Base-by-base conservation (phyloP, 805 yeast genomes). In the Candida multigemmis region DNA sequence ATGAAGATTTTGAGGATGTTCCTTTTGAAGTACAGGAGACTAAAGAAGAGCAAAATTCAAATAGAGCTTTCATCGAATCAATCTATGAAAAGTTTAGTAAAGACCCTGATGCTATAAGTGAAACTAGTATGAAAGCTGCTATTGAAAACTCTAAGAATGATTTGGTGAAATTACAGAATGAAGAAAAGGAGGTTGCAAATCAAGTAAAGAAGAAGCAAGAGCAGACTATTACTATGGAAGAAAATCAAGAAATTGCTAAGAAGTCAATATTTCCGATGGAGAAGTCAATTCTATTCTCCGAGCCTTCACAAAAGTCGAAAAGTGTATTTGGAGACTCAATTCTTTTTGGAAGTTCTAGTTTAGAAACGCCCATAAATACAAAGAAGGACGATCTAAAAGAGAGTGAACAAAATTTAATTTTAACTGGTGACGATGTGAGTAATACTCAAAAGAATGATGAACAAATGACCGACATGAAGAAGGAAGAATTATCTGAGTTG, bases 1-100 rank as follows among this genome's bases (percentile, higher is more conserved):
- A 54, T 12, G 62, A 50, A 11, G 77, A 66, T 5, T 57, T 65
- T 15, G 86, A 76, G 22, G 93, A 82, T 36, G 80, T 81, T 24
- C 64, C 76, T 2, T 45, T 68, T 7, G 56, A 56, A 24, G 52
- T 48, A 21, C 35, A 31, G 16, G 51, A 50, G 27, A 40, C 45
- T 2, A 44, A 43, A 22, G 59, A 53, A 24, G 58, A 50, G 11
- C 36, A 40, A 17, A 45, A 48, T 9, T 20, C 31, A 10, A 46
- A 49, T 12, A 42, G 34, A 24, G 64, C 60, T 1, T 26, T 60
- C 9, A 50, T 61, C 2, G 53, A 50, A 26, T 57, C 65, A 1
- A 48, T 61, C 2, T 61, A 61, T 31, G 51, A 45, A 6, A 48
- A 46, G 34, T 56, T 42, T 31, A 37, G 33, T 11, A 41, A 34